These are phyloP conservation scores for Aspergillus candidus DNA, from an alignment of 2,329 filamentous ascomycete species.

Conservation along the genomic window DNA sequence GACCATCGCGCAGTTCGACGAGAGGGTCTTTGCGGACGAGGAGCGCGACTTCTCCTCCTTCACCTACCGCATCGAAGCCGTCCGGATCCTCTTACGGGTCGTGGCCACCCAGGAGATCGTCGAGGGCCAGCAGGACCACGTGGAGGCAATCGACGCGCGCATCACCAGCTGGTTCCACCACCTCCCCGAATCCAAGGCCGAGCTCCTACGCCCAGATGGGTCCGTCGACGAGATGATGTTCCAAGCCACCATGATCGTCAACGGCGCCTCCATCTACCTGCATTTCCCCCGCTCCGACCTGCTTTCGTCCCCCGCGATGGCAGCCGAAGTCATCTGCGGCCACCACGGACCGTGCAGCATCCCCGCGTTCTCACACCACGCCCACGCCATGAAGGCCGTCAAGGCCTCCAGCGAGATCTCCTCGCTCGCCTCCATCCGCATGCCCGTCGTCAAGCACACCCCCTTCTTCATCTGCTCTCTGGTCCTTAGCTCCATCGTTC, in stretches of 20 bases:
- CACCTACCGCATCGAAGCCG: conserved; percentile 74
- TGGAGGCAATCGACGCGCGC: conserved; percentile 53
- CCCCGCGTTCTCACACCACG: conserved; percentile 36
- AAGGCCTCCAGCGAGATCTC: conserved; percentile 72
- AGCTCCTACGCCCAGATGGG: conserved; percentile 63
- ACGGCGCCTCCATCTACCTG: conserved; percentile 60
- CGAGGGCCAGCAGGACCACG: conserved; percentile 46
- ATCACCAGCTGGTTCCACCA: conserved; percentile 74
- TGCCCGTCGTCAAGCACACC: conserved; percentile 63
- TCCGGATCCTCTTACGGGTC: conserved; percentile 70
- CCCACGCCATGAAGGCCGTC: conserved; percentile 73
- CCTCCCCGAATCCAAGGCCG: conserved; percentile 64
- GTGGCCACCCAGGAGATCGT: conserved; percentile 44
- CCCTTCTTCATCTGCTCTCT: conserved; percentile 80
- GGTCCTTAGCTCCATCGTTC: conserved; percentile 71
- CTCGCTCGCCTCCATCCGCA: conserved; percentile 57
- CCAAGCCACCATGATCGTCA: conserved; percentile 75
- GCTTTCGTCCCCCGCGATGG: conserved; percentile 47
- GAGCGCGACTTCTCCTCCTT: conserved; percentile 71
- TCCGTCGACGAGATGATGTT: conserved; percentile 85
- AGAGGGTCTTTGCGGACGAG: conserved; percentile 66
- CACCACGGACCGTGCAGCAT: conserved; percentile 33
- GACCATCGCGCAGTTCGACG: conserved; percentile 69
- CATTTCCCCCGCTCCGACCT: conserved; percentile 75
- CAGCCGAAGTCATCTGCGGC: conserved; percentile 44